Base-by-base conservation (phyloP, 352 stramenopile species). In the Globisporangium paddicum region DNA sequence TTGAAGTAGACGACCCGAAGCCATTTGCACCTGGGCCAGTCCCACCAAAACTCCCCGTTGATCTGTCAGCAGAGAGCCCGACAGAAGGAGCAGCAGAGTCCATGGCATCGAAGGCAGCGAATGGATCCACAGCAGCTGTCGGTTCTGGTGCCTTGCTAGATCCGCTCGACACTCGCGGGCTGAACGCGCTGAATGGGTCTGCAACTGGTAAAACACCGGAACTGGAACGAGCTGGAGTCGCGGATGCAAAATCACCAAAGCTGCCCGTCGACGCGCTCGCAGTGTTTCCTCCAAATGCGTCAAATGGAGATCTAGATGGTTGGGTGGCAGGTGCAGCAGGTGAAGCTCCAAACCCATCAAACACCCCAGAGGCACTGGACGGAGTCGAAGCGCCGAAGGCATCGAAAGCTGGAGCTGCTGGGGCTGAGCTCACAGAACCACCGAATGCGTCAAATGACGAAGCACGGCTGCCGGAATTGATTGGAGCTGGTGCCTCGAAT, bases 51-150 rank as follows among this genome's bases (percentile, higher is more conserved):
- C 62, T 56, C 18, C 72, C 72, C 34, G 41, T 49, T 3, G 34
- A 47, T 35, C 28, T 35, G 35, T 37, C 19, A 23, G 54, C 25
- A 19, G 51, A 11, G 18, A 38, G 16, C 2, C 35, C 60, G 28
- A 37, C 34, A 38, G 66, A 28, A 13, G 63, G 32, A 1, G 66
- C 41, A 34, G 37, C 42, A 30, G 53, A 28, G 55, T 74, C 74
- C 37, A 87, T 71, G 16, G 46, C 65, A 50, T 89, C 77, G 54
- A 93, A 93, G 38, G 81, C 83, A 25, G 75, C 63, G 61, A 92
- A 92, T 37, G 72, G 78, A 60, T 92, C 75, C 25, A 42, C 28
- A 48, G 63, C 23, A 38, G 60, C 56, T 32, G 55, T 52, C 14
- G 53, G 42, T 8, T 49, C 35, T 55, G 47, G 25, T 26, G 34